These are phyloP conservation scores for Paramecium octaurelia DNA, from an alignment of 73 alveolate species.

Conservation along the genomic window DNA sequence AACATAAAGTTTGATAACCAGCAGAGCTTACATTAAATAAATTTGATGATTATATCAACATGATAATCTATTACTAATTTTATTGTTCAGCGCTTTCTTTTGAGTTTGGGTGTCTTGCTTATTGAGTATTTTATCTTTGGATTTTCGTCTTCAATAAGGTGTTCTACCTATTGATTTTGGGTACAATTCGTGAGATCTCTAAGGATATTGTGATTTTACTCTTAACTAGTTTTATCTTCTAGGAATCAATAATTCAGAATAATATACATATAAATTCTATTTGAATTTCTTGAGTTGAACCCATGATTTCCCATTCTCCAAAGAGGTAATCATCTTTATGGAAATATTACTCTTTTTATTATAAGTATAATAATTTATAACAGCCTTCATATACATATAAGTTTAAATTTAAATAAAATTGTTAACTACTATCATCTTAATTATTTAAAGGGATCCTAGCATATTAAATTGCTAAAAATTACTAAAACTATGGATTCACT, in stretches of 20 bases:
- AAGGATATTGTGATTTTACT: background rate
- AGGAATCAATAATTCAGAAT: background rate
- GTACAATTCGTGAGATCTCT: background rate
- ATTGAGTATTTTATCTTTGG: background rate
- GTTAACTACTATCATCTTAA: background rate
- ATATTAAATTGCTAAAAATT: background rate
- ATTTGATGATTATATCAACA: background rate
- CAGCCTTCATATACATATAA: background rate
- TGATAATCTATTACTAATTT: background rate
- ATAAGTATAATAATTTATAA: background rate
- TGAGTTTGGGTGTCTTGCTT: background rate
- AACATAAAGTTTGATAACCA: background rate
- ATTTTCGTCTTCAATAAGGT: background rate
- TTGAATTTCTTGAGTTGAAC: background rate
- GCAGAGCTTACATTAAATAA: background rate
- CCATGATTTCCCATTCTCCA: conserved; percentile 6
- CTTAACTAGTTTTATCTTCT: background rate
- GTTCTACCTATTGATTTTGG: background rate
- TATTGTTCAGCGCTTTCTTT: background rate
- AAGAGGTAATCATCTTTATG: background rate
- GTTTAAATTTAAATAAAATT: background rate
- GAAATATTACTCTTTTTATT: background rate
- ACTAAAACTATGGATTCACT: background rate
- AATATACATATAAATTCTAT: background rate
- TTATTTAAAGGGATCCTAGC: background rate